Percentiles rank a stretch among this genome's conserved stretches.
Conservation (phyloP, 208 protist species). For the Leptomonas seymouri region DNA sequence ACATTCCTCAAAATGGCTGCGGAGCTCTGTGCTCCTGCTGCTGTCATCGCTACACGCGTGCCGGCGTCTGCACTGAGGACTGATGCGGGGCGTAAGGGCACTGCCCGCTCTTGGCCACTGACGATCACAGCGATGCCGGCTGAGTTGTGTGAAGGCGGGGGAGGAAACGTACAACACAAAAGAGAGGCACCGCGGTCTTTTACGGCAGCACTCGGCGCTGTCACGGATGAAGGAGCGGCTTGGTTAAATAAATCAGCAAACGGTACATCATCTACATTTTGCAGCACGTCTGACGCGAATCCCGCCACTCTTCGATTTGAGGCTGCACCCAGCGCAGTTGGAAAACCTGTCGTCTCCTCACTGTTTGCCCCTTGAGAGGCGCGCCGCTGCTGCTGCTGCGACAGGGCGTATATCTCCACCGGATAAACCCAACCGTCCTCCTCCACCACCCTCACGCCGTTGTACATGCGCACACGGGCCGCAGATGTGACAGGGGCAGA, state of each 20-base stretch:
- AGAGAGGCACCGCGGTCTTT: background rate
- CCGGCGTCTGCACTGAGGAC: background rate
- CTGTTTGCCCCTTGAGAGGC: background rate
- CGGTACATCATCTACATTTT: background rate
- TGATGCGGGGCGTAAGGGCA: background rate
- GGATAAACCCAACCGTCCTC: slow-evolving; percentile 71
- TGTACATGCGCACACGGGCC: slow-evolving; percentile 8
- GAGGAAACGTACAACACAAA: background rate
- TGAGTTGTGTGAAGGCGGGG: background rate
- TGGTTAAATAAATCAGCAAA: background rate
- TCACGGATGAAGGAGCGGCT: background rate
- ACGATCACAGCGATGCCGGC: background rate
- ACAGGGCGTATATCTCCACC: slow-evolving; percentile 33
- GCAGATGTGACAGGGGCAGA: background rate
- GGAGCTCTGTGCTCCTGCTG: background rate
- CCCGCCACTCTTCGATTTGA: background rate
- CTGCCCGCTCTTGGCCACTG: background rate
- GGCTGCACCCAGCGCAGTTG: background rate
- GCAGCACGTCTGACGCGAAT: background rate
- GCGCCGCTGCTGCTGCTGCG: slow-evolving; percentile 15
- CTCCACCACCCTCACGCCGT: slow-evolving; percentile 47
- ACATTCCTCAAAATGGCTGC: slow-evolving; percentile 3
- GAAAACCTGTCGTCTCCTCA: background rate
- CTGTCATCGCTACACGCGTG: background rate
- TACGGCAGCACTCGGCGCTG: too few species aligned